These are phyloP conservation scores for Diaporthe ilicicola DNA, from an alignment of 2,329 filamentous ascomycete genomes.

Conservation along the genomic window DNA sequence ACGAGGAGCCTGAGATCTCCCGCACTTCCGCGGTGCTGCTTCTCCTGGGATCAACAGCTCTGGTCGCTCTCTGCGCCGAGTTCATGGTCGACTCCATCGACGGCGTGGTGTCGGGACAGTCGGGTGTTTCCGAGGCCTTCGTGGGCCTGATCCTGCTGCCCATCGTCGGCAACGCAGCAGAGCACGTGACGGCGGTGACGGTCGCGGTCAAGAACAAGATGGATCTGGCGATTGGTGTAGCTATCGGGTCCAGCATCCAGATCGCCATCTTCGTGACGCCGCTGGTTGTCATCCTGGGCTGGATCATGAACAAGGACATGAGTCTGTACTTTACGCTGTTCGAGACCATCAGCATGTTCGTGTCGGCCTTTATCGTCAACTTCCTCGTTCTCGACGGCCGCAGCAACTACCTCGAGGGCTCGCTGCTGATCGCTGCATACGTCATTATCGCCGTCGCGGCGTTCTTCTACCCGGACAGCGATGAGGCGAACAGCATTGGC, in stretches of 20 bases:
- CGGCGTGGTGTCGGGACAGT: constrained; percentile 63
- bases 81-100: constrained; percentile 75
- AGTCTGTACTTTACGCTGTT: constrained; percentile 87
- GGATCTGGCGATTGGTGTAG: constrained; percentile 77
- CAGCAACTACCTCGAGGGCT: constrained; percentile 87
- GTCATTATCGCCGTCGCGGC: constrained; percentile 73
- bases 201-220: constrained; percentile 80
- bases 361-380: constrained; percentile 86
- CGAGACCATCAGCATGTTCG: constrained; percentile 87
- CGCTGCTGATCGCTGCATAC: constrained; percentile 72
- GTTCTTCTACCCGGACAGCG: constrained; percentile 69
- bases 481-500: constrained; percentile 51
- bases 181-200: constrained; percentile 76
- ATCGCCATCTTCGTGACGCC: constrained; percentile 77
- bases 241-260: constrained; percentile 75
- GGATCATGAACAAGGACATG: constrained; percentile 74
- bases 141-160: constrained; percentile 77
- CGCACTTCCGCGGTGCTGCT: constrained; percentile 66
- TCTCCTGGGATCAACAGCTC: constrained; percentile 68
- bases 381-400: constrained; percentile 86
- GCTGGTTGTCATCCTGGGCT: constrained; percentile 74
- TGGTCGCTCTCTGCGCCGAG: constrained; percentile 75
- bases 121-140: constrained; percentile 68
- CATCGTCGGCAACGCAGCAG: constrained; percentile 77
- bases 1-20: constrained; percentile 47